These are phyloP conservation scores for Samsoniella hepiali DNA, from an alignment of 2,329 filamentous ascomycete genomes.

Conservation along the genomic window DNA sequence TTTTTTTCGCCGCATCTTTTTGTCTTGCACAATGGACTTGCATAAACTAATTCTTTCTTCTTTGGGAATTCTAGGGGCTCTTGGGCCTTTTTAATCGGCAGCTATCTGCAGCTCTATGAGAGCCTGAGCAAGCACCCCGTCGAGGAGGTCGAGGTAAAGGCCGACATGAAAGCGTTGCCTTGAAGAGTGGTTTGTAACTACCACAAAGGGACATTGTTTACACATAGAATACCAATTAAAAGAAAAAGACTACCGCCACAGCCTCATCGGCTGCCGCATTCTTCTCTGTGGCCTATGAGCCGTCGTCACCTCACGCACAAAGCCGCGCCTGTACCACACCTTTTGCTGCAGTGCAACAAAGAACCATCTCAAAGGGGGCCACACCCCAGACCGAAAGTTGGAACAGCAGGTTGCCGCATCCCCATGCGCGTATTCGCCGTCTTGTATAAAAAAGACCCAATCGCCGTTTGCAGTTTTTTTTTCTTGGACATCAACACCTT, in stretches of 20 bases:
- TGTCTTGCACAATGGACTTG: constrained; percentile 35
- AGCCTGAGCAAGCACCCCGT: constrained; percentile 27
- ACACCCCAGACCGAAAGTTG: not conserved
- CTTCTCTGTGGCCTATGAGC: not conserved
- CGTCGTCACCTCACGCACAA: not conserved
- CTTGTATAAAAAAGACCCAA: not conserved
- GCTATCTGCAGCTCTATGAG: constrained; percentile 27
- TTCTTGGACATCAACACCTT: no score
- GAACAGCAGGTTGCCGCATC: not conserved
- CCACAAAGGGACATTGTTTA: not conserved
- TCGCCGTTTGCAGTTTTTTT: not conserved
- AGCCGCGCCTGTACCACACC: not conserved
- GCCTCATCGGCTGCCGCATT: not conserved
- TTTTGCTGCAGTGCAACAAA: not conserved
- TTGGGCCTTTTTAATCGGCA: constrained; percentile 38
- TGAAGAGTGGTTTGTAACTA: not conserved
- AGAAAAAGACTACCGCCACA: not conserved
- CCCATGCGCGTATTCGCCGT: not conserved
- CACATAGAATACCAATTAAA: not conserved
- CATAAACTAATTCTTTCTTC: constrained; percentile 45
- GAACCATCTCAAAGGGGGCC: not conserved
- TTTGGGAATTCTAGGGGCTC: constrained; percentile 28
- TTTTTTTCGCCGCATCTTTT: no score
- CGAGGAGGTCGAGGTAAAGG: not conserved
- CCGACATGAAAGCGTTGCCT: not conserved